phyloP scores from a whole-genome alignment of 306 rosid species.

The Parietaria judaica region DNA sequence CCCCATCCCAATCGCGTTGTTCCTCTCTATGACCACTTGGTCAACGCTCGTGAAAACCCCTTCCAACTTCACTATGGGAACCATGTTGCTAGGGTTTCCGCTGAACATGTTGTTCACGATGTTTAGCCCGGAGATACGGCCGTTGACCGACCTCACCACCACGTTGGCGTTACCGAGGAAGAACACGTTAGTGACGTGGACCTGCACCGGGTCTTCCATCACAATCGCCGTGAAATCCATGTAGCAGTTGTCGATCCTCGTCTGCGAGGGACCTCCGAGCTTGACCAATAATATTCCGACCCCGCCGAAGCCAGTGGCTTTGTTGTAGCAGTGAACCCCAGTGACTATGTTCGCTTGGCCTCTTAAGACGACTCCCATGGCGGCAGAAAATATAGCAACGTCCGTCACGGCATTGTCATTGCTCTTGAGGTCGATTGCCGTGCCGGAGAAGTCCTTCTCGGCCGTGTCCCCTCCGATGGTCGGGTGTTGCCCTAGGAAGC shows the following conservation, averaged over 20 bases:
- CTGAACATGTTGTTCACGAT: slow-evolving; percentile 53
- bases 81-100: slow-evolving; percentile 32
- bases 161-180: slow-evolving; percentile 57
- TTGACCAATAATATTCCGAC: slow-evolving; percentile 53
- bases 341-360: slow-evolving; percentile 62
- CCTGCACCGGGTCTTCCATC: slow-evolving; percentile 68
- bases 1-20: slow-evolving; percentile 52
- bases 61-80: slow-evolving; percentile 44
- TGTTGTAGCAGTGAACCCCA: slow-evolving; percentile 62
- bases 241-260: slow-evolving; percentile 59
- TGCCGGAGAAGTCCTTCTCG: slow-evolving; percentile 40
- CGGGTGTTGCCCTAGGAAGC: slow-evolving; percentile 59
- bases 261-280: slow-evolving; percentile 42
- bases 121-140: slow-evolving; percentile 43
- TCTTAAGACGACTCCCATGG: slow-evolving; percentile 44
- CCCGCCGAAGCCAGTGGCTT: slow-evolving; percentile 52
- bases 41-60: slow-evolving; percentile 45
- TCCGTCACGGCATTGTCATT: slow-evolving; percentile 47
- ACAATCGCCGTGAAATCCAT: slow-evolving; percentile 57
- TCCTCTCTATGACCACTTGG: slow-evolving; percentile 53
- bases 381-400: slow-evolving; percentile 43
- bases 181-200: slow-evolving; percentile 62
- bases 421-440: slow-evolving; percentile 41
- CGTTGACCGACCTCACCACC: slow-evolving; percentile 42
- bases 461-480: slow-evolving; percentile 42